phyloP scores from a whole-genome alignment of 2,329 filamentous ascomycete genomes.

The Arthroderma sp. region DNA sequence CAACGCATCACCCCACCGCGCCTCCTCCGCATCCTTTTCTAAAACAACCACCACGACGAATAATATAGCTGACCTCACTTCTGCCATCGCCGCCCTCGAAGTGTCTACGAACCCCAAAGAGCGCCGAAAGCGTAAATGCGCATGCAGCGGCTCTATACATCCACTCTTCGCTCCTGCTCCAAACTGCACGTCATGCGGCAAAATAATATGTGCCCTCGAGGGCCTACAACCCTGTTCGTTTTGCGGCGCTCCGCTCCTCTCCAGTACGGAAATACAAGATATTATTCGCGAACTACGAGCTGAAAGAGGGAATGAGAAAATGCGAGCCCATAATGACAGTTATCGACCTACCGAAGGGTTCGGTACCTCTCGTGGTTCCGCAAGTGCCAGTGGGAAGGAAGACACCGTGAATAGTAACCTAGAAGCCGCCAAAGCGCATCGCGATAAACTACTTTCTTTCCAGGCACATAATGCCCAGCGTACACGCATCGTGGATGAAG shows the following conservation, averaged over 20 bases:
- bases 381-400: conserved; percentile 13
- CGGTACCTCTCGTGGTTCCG: neutral
- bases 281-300: conserved; percentile 76
- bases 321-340: conserved; percentile 59
- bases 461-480: conserved; percentile 75
- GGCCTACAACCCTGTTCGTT: conserved; percentile 89
- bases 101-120: conserved; percentile 57
- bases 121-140: conserved; percentile 58
- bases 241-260: conserved; percentile 64
- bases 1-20: neutral
- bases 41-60: conserved; percentile 30
- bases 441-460: conserved; percentile 67
- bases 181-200: conserved; percentile 85
- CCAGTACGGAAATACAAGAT: conserved; percentile 58
- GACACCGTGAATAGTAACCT: conserved; percentile 31
- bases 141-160: conserved; percentile 78
- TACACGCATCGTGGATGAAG: conserved; percentile 78
- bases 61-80: conserved; percentile 44
- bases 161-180: conserved; percentile 81
- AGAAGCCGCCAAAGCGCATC: conserved; percentile 58
- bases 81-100: conserved; percentile 78
- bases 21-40: conserved; percentile 27
- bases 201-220: conserved; percentile 89
- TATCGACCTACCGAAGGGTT: conserved; percentile 10
- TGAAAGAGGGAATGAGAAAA: conserved; percentile 75